These are phyloP conservation scores for Leptographium wingfieldii DNA, from an alignment of 2,329 filamentous ascomycete genomes.

Conservation along the genomic window DNA sequence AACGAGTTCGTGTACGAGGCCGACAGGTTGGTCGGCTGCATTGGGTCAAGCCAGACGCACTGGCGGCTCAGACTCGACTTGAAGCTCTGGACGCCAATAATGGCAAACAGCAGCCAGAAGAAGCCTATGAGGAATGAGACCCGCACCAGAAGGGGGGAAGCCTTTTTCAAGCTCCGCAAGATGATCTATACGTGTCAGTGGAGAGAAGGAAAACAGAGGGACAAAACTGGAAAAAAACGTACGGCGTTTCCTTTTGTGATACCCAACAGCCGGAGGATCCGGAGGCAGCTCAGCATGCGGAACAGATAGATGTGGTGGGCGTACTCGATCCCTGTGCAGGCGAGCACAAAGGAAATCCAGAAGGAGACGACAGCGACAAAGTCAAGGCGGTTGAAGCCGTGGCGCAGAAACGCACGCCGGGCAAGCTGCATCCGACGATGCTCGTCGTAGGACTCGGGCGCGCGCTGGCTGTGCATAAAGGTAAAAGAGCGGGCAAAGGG, in stretches of 20 bases:
- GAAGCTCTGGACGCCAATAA: conserved; percentile 94
- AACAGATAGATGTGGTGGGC: conserved; percentile 72
- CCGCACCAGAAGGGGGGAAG: conserved; percentile 78
- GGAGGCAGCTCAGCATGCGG: conserved; percentile 89
- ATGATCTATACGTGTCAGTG: conserved; percentile 53
- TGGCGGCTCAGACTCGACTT: conserved; percentile 67
- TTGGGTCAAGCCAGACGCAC: conserved; percentile 64
- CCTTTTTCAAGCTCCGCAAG: conserved; percentile 86
- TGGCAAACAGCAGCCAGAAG: conserved; percentile 96
- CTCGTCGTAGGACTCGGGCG: conserved; percentile 53
- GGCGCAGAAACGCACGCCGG: conserved; percentile 79
- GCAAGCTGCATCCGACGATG: conserved; percentile 78
- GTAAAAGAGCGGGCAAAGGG: conserved; percentile 70
- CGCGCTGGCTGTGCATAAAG: conserved; percentile 51
- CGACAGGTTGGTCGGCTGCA: conserved; percentile 38
- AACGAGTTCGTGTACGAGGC: conserved; percentile 49
- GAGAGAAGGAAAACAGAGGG: background rate
- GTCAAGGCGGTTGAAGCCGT: conserved; percentile 91
- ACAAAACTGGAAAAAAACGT: conserved; percentile 23
- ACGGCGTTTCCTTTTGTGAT: conserved; percentile 89
- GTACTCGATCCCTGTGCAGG: conserved; percentile 56
- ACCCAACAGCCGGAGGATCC: conserved; percentile 80
- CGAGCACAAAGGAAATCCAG: conserved; percentile 78
- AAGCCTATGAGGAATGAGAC: conserved; percentile 91
- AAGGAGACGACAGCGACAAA: conserved; percentile 91